Evolutionary conservation across 495 filamentous ascomycete genomes (phyloP), one percentile per base, ranked within the genome.

Genomic region (Chaetomium fimeti): DNA sequence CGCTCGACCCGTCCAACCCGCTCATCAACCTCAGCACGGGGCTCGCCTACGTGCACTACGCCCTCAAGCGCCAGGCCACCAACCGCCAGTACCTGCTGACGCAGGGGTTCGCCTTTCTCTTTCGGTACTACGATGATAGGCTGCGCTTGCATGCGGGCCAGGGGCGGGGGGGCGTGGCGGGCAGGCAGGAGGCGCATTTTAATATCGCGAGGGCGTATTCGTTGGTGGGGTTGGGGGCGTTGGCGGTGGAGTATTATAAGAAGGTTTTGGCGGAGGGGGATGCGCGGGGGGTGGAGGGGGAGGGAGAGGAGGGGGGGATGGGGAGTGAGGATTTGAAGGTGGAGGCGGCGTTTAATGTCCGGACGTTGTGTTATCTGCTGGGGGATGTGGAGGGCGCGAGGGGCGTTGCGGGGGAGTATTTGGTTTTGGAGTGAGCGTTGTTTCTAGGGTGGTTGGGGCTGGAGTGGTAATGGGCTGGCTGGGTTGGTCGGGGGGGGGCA

Each of bases 131-230:
- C 66, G 75, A 87, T 2, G 59, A 85, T 59, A 71, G 87, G 22
- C 69, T 43, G 49, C 42, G 63, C 16, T 79, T 6, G 53, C 61
- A 7, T 54, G 51, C 78, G 72, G 69, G 29, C 16, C 25, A 22
- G 24, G 28, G 24, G 16, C 52, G 53, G 20, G 48, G 60, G 29
- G 43, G 5, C 7, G 45, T 73, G 79, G 57, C 83, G 47, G 82
- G 87, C 69, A 73, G 79, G 51, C 90, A 92, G 72, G 94, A 98
- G 74, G 91, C 92, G 24, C 89, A 96, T 64, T 98, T 89, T 75
- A 98, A 98, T 69, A 83, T 92, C 52, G 94, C 85, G 22, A 82
- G 91, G 15, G 83, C 88, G 3, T 97, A 89, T 75, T 91, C 96
- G 69, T 78, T 89, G 43, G 82, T 98, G 11, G 92, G 93, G 1